Base-by-base conservation (phyloP, 2,329 filamentous ascomycete species). In the Penicillium vulpinum region DNA sequence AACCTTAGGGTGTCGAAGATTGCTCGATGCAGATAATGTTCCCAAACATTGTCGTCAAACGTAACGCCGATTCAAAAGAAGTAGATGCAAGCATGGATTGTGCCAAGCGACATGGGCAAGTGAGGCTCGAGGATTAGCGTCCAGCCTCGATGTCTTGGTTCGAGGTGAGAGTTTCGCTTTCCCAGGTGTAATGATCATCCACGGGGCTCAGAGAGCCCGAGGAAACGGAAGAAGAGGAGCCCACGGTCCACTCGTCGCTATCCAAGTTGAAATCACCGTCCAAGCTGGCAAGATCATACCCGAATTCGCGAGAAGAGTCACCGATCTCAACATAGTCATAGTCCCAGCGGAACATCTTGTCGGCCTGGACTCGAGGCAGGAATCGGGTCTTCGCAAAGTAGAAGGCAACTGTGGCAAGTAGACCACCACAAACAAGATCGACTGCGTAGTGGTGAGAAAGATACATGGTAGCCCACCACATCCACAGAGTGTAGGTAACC, bases 381-480 rank as follows among this genome's bases (percentile, higher is more conserved):
- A 91, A 96, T 57, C 87, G 86, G 40, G 88, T 84, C 70, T 90
- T 90, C 55, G 89, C 85, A 59, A 91, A 85, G 77, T 93, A 96
- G 81, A 91, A 97, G 57, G 89, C 86, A 49, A 89, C 80, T 13
- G 88, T 88, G 24, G 91, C 89, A 58, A 91, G 76, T 49, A 96
- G 80, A 72, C 88, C 91, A 65, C 93, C 93, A 35, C 85, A 91
- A 26, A 97, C 91, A 49, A 97, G 81, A 74, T 97, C 93, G 39
- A 97, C 89, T 31, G 92, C 93, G 73, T 97, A 97, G 78, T 97
- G 93, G 77, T 97, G 93, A 69, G 91, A 95, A 51, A 97, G 85
- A 72, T 97, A 97, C 91, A 97, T 96, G 65, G 93, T 97, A 13
- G 92, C 90, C 92, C 93, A 97, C 90, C 92, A 97, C 68, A 97